Conservation (phyloP, 306 rosid genomes). For the Begonia fuchsioides region DNA sequence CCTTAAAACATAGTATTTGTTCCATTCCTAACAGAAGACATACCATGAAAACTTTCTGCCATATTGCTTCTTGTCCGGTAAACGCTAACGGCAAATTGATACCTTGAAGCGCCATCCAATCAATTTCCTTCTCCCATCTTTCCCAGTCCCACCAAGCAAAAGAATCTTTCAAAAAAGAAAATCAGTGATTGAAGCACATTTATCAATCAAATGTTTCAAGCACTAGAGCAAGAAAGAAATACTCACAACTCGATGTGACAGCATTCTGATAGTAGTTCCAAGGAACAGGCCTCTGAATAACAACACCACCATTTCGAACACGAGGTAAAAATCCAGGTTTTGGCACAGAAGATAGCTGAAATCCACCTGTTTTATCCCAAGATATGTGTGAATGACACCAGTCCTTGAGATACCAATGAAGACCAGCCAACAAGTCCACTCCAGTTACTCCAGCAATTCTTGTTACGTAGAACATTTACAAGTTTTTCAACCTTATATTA, state of each 20-base stretch:
- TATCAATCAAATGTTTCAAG: no score
- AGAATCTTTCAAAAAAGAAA: constrained; percentile 27
- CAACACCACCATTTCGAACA: constrained; percentile 38
- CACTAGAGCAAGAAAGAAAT: background rate
- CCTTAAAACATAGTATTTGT: no score
- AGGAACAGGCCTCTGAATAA: constrained; percentile 66
- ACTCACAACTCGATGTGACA: constrained; percentile 93
- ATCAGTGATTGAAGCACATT: background rate
- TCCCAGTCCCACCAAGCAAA: constrained; percentile 99
- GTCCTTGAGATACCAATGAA: constrained; percentile 86
- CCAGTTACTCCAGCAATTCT: constrained; percentile 78
- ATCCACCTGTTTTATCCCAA: constrained; percentile 90
- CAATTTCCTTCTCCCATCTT: constrained; percentile 96
- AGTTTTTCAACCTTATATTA: no score
- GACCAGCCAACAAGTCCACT: constrained; percentile 77
- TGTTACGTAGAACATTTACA: constrained; percentile 2
- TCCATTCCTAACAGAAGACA: no score
- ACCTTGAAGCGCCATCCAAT: constrained; percentile 99
- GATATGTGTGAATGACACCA: constrained; percentile 86
- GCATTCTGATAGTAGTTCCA: constrained; percentile 96
- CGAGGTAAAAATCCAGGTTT: constrained; percentile 65
- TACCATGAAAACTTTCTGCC: constrained; percentile 83
- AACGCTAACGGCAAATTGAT: constrained; percentile 90
- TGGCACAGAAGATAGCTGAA: constrained; percentile 64
- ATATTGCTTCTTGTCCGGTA: constrained; percentile 86